Conservation (phyloP, 345 rosid species). For the Chamaenerion angustifolium region DNA sequence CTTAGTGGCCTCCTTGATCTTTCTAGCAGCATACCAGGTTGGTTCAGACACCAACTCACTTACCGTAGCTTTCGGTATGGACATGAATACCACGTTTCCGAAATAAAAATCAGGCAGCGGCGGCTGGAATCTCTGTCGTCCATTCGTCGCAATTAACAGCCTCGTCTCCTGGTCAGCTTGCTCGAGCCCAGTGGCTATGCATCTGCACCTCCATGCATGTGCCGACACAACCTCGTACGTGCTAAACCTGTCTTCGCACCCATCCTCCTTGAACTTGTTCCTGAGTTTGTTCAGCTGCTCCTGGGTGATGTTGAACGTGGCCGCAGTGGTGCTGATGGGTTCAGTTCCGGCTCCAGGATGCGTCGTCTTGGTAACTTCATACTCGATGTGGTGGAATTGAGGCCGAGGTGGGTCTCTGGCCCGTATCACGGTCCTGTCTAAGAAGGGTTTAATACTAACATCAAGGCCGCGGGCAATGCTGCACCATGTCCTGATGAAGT, state of each 20-base stretch:
- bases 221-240: constrained; percentile 88
- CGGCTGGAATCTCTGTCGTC: constrained; percentile 62
- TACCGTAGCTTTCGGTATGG: constrained; percentile 71
- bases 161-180: constrained; percentile 53
- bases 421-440: constrained; percentile 66
- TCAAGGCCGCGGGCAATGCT: constrained; percentile 73
- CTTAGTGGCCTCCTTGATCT: constrained; percentile 59
- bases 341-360: constrained; percentile 13
- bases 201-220: constrained; percentile 72
- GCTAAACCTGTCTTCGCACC: constrained; percentile 55
- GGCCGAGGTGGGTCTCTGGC: constrained; percentile 86
- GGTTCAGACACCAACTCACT: constrained; percentile 62
- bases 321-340: constrained; percentile 31
- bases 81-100: constrained; percentile 80
- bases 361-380: constrained; percentile 57
- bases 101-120: constrained; percentile 53
- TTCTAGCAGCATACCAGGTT: constrained; percentile 74
- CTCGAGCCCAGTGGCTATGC: constrained; percentile 58
- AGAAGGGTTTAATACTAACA: constrained; percentile 46
- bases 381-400: constrained; percentile 61
- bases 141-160: constrained; percentile 81
- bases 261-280: constrained; percentile 66
- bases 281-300: constrained; percentile 61
- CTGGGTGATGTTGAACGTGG: constrained; percentile 57
- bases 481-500: constrained; percentile 85